Evolutionary conservation across 176 grass and related monocot genomes (phyloP), one percentile per base, ranked within the genome.

Genomic region (Zizania latifolia): DNA sequence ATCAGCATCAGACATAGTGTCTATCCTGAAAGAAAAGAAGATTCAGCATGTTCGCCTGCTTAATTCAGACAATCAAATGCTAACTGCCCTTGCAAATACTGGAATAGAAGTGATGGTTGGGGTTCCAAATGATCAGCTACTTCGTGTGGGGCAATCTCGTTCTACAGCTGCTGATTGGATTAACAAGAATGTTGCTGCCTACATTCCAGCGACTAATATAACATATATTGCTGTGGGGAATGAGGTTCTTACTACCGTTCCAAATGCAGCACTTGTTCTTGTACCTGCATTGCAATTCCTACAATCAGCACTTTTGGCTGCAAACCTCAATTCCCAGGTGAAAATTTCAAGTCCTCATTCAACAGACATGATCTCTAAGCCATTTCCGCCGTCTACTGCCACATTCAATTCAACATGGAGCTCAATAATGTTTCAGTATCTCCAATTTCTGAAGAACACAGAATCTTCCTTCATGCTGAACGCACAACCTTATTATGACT

Each of bases 331-430:
- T 85, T 84, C 66, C 29, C 89, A 92, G 77, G 89, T 99, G 70
- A 94, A 92, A 81, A 77, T 99, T 58, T 89, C 90, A 8, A 94
- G 86, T 43, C 91, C 95, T 19, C 87, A 86, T 27, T 92, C 95
- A 1, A 90, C 83, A 77, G 91, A 99, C 48, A 77, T 99, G 81
- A 92, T 99, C 36, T 56, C 79, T 0, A 99, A 94, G 74, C 73
- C 87, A 14, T 99, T 99, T 85, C 95, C 95, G 57, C 95, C 95
- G 9, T 94, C 89, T 15, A 86, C 91, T 24, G 95, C 95, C 8
- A 87, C 81, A 70, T 99, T 99, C 84, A 99, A 99, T 76, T 94
- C 89, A 2, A 92, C 91, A 9, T 99, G 91, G 91, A 99, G 72
- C 79, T 83, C 84, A 16, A 59, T 92, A 78, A 94, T 94, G 86